Conservation (phyloP, 768 basidiomycete genomes). For the Suillus decipiens region DNA sequence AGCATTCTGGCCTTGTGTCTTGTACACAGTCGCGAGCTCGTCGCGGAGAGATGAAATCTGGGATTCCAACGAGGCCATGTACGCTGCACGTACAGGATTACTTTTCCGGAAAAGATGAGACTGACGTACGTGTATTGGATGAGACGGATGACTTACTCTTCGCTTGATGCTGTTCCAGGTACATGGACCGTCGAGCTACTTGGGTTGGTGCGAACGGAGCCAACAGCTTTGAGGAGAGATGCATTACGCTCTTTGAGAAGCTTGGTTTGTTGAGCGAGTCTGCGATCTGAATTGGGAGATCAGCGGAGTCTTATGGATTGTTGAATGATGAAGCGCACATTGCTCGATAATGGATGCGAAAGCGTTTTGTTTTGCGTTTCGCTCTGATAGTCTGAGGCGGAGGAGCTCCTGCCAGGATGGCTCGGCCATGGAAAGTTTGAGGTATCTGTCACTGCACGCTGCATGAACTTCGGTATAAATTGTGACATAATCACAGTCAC, state of each 20-base stretch:
- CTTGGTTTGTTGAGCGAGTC: constrained; percentile 90
- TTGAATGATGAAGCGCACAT: constrained; percentile 48
- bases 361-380: constrained; percentile 80
- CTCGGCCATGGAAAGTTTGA: constrained; percentile 60
- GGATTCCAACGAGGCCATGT: constrained; percentile 88
- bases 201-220: constrained; percentile 63
- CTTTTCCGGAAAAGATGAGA: constrained; percentile 36
- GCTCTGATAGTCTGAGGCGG: constrained; percentile 75
- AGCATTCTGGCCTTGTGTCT: constrained; percentile 94
- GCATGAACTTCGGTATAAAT: constrained; percentile 1
- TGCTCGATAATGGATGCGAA: constrained; percentile 89
- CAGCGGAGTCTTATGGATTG: constrained; percentile 15
- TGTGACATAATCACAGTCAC: constrained; percentile 5
- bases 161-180: constrained; percentile 50
- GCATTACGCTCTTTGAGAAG: constrained; percentile 92
- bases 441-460: not conserved
- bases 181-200: constrained; percentile 64
- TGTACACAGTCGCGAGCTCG: constrained; percentile 93
- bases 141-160: constrained; percentile 58
- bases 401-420: constrained; percentile 85
- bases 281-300: constrained; percentile 54
- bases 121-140: not conserved
- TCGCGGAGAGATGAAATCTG: constrained; percentile 91
- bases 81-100: constrained; percentile 84
- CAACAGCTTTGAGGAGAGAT: constrained; percentile 82